These are phyloP conservation scores for Viridothelium virens DNA, from an alignment of 495 filamentous ascomycete species.

Conservation along the genomic window DNA sequence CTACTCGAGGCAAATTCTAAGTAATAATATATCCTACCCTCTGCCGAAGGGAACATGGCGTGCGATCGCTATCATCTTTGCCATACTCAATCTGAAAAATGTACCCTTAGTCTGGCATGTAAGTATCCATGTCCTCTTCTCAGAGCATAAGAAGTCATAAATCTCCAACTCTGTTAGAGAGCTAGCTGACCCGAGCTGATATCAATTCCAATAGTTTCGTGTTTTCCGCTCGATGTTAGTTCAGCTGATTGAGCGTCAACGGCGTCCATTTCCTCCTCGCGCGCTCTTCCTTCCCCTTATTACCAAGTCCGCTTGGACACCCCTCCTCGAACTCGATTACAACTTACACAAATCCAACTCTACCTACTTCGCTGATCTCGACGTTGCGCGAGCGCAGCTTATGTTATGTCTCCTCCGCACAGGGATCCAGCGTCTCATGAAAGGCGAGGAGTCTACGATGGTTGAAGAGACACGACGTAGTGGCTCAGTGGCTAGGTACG, in stretches of 20 bases:
- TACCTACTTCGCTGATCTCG: constrained; percentile 69
- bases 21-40: neutral
- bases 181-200: neutral
- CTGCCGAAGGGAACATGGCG: constrained; percentile 41
- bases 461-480: constrained; percentile 14
- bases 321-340: constrained; percentile 66
- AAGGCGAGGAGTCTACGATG: constrained; percentile 26
- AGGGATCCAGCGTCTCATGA: constrained; percentile 40
- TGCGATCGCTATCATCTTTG: constrained; percentile 46
- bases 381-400: constrained; percentile 57
- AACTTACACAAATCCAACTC: constrained; percentile 77
- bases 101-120: constrained; percentile 73
- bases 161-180: neutral
- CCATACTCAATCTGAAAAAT: constrained; percentile 59
- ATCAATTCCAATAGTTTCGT: constrained; percentile 43
- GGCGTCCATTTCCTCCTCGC: constrained; percentile 26
- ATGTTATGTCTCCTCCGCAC: constrained; percentile 52
- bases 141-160: neutral
- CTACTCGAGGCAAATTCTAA: neutral
- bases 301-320: constrained; percentile 46
- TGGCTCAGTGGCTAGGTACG: constrained; percentile 3
- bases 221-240: constrained; percentile 54
- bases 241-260: constrained; percentile 38
- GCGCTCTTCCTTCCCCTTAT: constrained; percentile 59
- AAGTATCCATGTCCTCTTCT: constrained; percentile 28